Percentiles rank a stretch among this genome's conserved stretches.
Evolutionary conservation across 495 filamentous ascomycete genomes (phyloP).

Genomic region (Saxophila tyrrhenica): DNA sequence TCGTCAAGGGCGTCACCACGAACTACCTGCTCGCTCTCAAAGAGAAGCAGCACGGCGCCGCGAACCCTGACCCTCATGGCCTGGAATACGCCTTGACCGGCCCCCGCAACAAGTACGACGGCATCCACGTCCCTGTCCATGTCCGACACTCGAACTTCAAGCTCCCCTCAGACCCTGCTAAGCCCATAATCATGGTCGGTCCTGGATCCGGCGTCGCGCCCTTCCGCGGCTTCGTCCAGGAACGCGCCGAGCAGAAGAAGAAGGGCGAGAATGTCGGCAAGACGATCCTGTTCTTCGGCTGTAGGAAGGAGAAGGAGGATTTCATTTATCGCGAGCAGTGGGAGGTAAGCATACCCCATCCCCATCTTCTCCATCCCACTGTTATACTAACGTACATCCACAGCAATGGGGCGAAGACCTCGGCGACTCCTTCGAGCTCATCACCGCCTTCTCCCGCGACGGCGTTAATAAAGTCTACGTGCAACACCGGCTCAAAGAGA

Average conservation of each 20-base stretch:
- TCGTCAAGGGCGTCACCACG: slow-evolving; percentile 89
- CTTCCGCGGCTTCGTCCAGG: slow-evolving; percentile 90
- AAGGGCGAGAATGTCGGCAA: slow-evolving; percentile 77
- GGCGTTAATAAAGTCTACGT: slow-evolving; percentile 84
- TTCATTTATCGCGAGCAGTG: slow-evolving; percentile 89
- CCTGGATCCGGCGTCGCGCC: slow-evolving; percentile 95
- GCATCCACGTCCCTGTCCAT: slow-evolving; percentile 90
- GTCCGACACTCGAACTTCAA: slow-evolving; percentile 99
- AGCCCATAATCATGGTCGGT: slow-evolving; percentile 90
- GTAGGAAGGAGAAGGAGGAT: slow-evolving; percentile 72
- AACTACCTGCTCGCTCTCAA: slow-evolving; percentile 96
- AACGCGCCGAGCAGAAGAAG: slow-evolving; percentile 70
- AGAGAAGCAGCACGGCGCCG: slow-evolving; percentile 90
- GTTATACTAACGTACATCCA: slow-evolving; percentile 9
- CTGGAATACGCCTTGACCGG: slow-evolving; percentile 81
- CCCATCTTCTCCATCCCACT: background rate
- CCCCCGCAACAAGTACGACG: slow-evolving; percentile 93
- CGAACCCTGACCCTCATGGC: slow-evolving; percentile 73
- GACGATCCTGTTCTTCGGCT: slow-evolving; percentile 90
- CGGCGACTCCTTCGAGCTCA: slow-evolving; percentile 73
- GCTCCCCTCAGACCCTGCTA: slow-evolving; percentile 85
- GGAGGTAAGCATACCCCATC: slow-evolving; percentile 55
- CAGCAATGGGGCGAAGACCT: slow-evolving; percentile 73
- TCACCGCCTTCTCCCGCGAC: slow-evolving; percentile 91
- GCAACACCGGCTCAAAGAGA: slow-evolving; percentile 79